Base-by-base conservation (phyloP, 2,329 filamentous ascomycete species). In the Fusarium agapanthi region DNA sequence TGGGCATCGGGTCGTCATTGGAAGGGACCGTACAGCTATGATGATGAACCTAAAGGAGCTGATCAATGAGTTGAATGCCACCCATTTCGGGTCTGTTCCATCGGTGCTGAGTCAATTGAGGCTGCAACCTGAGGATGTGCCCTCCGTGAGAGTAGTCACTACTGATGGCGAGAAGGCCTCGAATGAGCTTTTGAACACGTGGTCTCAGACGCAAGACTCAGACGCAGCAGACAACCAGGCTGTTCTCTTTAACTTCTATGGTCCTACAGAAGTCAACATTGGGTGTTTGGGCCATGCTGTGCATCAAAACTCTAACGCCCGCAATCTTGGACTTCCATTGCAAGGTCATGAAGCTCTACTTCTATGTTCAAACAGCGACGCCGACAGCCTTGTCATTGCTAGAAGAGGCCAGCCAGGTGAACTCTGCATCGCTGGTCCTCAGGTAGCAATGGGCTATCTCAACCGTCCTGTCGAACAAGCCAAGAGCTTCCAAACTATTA, bases 111-210 rank as follows among this genome's bases (percentile, higher is more conserved):
- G 57, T 6, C 69, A 69, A 20, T 28, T 71, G 20, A 28, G 68
- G 24, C 28, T 71, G 0, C 24, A 20, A 0, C 69, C 57, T 6
- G 30, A 71, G 1, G 57, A 72, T 24, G 48, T 72, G 1, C 57
- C 68, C 0, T 71, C 69, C 1, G 64, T 69, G 5, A 45, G 58
- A 28, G 63, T 71, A 7, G 47, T 71, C 3, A 71, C 69, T 2
- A 69, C 64, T 3, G 69, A 68, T 13, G 69, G 69, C 1, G 68
- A 71, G 28, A 71, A 71, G 18, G 69, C 69, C 1, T 71, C 69
- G 0, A 68, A 68, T 4, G 68, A 71, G 4, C 68, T 71, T 3
- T 13, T 67, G n/a, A 68, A 59, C 26, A 68, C 34, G 0, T 66
- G 64, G 64, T 51, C 51, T 0, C 44, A 45, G 4, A 3, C 2